Conservation (phyloP, 1,284 basidiomycete species). For the Neolentinus lepideus region DNA sequence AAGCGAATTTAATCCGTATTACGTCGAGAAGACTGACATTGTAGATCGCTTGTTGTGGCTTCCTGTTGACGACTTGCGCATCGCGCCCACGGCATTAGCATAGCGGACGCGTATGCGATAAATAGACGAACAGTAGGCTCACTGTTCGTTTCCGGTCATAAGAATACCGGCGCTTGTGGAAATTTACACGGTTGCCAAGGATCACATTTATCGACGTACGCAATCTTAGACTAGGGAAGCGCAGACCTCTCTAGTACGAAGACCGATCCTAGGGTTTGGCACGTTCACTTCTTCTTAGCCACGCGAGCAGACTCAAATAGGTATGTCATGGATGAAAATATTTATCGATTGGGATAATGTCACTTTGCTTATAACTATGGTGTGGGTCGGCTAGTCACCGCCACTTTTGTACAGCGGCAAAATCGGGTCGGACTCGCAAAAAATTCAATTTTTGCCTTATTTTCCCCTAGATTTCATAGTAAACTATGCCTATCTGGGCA, state of each 20-base stretch:
- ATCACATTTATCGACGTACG: background rate
- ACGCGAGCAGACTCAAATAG: background rate
- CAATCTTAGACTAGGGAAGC: background rate
- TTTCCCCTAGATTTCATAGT: too few species aligned
- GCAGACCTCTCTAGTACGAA: background rate
- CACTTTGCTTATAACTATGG: too few species aligned
- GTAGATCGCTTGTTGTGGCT: background rate
- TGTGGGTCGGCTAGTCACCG: too few species aligned
- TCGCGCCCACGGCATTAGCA: background rate
- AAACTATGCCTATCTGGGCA: too few species aligned
- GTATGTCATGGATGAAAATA: background rate
- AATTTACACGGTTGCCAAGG: background rate
- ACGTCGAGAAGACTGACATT: background rate
- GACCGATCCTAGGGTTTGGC: background rate
- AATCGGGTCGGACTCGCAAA: too few species aligned
- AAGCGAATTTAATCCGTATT: background rate
- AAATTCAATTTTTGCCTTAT: too few species aligned
- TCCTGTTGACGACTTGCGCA: background rate
- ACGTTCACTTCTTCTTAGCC: background rate
- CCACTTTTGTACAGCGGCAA: too few species aligned
- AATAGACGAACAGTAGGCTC: background rate
- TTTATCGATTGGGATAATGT: too few species aligned
- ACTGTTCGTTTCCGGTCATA: background rate
- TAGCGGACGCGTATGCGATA: background rate
- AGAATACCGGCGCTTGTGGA: background rate